These are phyloP conservation scores for Paramecium sonneborni DNA, from an alignment of 73 alveolate genomes.

Conservation along the genomic window DNA sequence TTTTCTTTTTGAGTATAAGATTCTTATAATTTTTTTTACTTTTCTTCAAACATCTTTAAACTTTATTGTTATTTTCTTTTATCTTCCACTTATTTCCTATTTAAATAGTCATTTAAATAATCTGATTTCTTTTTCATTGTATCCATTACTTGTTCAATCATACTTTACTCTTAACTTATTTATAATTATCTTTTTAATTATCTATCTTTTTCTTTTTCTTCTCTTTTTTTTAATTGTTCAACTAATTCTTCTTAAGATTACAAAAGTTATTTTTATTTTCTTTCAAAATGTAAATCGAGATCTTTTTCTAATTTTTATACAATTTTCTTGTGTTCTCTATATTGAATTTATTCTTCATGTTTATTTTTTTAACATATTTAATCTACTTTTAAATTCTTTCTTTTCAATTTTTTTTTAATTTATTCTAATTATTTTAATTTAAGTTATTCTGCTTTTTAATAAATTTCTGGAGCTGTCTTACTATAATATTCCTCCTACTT, in stretches of 20 bases:
- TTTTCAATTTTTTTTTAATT: not conserved
- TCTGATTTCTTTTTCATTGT: constrained; percentile 1
- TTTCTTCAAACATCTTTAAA: not conserved
- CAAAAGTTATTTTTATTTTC: not conserved
- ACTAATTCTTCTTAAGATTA: not conserved
- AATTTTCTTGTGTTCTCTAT: not conserved
- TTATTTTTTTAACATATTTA: not conserved
- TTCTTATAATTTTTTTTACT: not conserved
- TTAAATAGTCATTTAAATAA: not conserved
- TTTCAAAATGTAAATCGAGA: not conserved
- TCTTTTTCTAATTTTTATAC: not conserved
- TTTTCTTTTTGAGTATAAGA: not conserved
- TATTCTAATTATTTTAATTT: not conserved
- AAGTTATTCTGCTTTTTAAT: not conserved
- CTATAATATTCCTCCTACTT: constrained; percentile 23
- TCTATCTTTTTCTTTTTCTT: constrained; percentile 13
- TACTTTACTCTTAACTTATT: not conserved
- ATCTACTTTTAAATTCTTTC: not conserved
- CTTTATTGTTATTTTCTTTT: not conserved
- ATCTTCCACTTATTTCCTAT: not conserved
- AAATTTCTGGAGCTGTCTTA: constrained; percentile 8
- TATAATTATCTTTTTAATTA: not conserved
- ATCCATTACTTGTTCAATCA: constrained; percentile 6
- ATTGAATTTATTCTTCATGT: not conserved
- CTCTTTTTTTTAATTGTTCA: not conserved